Evolutionary conservation across 139 green algal species (phyloP).

Genomic region (Choricystis sp.): DNA sequence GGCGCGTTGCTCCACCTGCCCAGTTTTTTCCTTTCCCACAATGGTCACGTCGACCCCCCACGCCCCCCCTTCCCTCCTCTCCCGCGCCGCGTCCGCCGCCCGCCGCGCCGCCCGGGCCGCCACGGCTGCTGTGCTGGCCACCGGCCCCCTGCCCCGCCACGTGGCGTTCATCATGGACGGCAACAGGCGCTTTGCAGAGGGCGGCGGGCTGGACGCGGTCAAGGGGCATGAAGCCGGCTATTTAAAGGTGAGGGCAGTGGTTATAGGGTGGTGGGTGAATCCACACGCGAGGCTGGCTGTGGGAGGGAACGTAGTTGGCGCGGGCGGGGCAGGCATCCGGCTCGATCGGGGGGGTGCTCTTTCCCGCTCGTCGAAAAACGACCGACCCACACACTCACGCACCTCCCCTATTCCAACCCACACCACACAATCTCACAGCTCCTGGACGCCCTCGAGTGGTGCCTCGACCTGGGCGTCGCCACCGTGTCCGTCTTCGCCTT

Average conservation of each 20-base stretch:
- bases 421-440: conserved; percentile 29
- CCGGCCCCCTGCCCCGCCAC: conserved; percentile 43
- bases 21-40: too few relatives aligned
- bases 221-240: conserved; percentile 51
- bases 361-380: too few relatives aligned
- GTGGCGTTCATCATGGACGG: conserved; percentile 95
- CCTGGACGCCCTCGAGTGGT: conserved; percentile 70
- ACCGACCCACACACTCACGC: too few relatives aligned
- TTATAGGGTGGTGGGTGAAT: neutral
- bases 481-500: conserved; percentile 87
- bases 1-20: too few relatives aligned
- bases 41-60: too few relatives aligned
- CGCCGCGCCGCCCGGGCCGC: too few relatives aligned
- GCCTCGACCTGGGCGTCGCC: conserved; percentile 63
- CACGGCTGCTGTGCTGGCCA: conserved; percentile 5
- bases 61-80: neutral
- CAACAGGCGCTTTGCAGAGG: conserved; percentile 71
- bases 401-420: neutral
- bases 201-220: conserved; percentile 12
- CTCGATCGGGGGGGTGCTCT: too few relatives aligned
- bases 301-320: too few relatives aligned
- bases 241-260: conserved; percentile 14
- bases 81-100: too few relatives aligned
- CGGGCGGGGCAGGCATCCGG: too few relatives aligned
- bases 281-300: too few relatives aligned